Evolutionary conservation across 2,329 filamentous ascomycete genomes (phyloP).

Genomic region (Stemphylium beticola): DNA sequence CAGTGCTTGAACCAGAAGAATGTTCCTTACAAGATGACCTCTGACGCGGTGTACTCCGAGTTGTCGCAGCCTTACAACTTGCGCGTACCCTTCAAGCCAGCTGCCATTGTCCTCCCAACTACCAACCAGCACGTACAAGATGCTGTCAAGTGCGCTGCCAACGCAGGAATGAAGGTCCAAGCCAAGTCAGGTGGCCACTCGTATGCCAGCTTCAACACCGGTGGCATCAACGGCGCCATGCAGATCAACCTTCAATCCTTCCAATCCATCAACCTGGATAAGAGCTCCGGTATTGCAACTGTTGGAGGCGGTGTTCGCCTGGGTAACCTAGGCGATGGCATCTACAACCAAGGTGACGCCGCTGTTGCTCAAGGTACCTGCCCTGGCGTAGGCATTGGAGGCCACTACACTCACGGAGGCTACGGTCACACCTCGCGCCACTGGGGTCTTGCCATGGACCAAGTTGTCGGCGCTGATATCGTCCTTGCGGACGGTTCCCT

Average conservation of each 20-base stretch:
- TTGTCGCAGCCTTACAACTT: slow-evolving; percentile 48
- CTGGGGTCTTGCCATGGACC: slow-evolving; percentile 47
- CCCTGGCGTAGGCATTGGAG: slow-evolving; percentile 52
- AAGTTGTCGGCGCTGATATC: slow-evolving; percentile 44
- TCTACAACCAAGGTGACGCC: slow-evolving; percentile 44
- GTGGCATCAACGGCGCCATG: slow-evolving; percentile 57
- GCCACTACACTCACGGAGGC: slow-evolving; percentile 46
- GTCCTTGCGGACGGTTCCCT: slow-evolving; percentile 50
- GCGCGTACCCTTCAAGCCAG: slow-evolving; percentile 52
- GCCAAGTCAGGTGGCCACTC: slow-evolving; percentile 70
- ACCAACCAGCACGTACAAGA: slow-evolving; percentile 62
- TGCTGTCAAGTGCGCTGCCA: slow-evolving; percentile 63
- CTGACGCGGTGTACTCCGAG: slow-evolving; percentile 30
- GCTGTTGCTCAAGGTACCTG: slow-evolving; percentile 62
- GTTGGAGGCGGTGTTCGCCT: slow-evolving; percentile 60
- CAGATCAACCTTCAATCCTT: slow-evolving; percentile 57
- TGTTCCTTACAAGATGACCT: slow-evolving; percentile 41
- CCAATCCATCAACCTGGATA: slow-evolving; percentile 53
- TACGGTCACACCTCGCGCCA: slow-evolving; percentile 45
- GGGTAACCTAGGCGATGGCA: slow-evolving; percentile 46
- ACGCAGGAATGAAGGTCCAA: slow-evolving; percentile 62
- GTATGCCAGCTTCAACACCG: slow-evolving; percentile 60
- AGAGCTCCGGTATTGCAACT: slow-evolving; percentile 49
- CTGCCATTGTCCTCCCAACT: slow-evolving; percentile 63
- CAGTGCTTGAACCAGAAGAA: slow-evolving; percentile 44